Base-by-base conservation (phyloP, 768 basidiomycete genomes). In the Russula lepida region DNA sequence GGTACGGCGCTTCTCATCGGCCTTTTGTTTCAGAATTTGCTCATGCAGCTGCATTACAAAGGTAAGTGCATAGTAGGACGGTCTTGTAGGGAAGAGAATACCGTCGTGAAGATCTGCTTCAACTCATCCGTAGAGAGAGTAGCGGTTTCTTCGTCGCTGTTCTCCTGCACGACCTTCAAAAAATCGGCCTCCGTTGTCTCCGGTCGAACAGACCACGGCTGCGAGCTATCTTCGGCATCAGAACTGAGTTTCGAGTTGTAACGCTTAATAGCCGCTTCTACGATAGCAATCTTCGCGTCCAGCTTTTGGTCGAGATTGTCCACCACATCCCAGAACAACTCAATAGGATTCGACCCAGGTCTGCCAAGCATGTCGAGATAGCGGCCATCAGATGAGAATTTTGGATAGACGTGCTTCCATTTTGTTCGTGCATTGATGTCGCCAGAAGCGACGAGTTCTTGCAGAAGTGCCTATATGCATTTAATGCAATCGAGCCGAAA, bases 301-400 rank as follows among this genome's bases (percentile, higher is more conserved):
- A 95, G 80, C 65, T 85, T 81, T 69, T 94, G 90, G 69, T 93
- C 94, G 3, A 97, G 79, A 44, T 77, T 79, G 72, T 99, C 97
- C 48, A 97, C 87, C 11, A 81, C 71, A 72, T 98, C 95, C 92
- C 94, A 97, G 74, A 97, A 98, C 4, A 98, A 81, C 68, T 99
- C 97, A 32, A 99, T 79, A 1, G 95, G 95, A 66, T 90, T 94
- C 2, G 93, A 95, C 15, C 97, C 97, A 8, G 91, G 90, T 67
- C 88, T 90, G 17, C 97, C 95, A 19, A 98, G 84, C 73, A 98
- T 84, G 62, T 81, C 79, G 46, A 87, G 78, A 74, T 98, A 99
- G n/a, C 92, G 84, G 47, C 81, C 77, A 69, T 97, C 92, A 35
- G 85, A 77, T 7, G 78, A 77, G 74, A 98, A 85, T 25, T 78